Conservation (phyloP, 139 green algal genomes). For the Chlamydomonas asymmetrica region DNA sequence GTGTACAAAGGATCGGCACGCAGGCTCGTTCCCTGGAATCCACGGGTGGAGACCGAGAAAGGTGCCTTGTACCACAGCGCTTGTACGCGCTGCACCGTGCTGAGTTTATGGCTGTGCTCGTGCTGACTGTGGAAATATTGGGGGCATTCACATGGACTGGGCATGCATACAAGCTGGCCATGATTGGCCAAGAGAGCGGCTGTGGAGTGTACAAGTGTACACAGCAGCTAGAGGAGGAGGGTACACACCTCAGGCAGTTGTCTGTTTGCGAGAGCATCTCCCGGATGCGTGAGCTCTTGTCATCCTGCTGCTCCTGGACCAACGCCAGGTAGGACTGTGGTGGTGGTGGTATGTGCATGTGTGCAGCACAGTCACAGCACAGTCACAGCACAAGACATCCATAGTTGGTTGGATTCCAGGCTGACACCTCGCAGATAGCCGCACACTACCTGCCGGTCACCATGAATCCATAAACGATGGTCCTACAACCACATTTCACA, state of each 20-base stretch:
- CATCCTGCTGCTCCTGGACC: slow-evolving; percentile 52
- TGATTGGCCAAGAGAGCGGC: neutral
- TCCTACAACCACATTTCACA: neutral
- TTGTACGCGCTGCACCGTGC: neutral
- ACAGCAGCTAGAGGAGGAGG: neutral
- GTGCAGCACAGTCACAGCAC: neutral
- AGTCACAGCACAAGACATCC: slow-evolving; percentile 9
- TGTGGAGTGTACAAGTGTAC: neutral
- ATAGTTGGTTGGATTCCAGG: neutral
- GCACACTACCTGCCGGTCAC: neutral
- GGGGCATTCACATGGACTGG: too few species aligned
- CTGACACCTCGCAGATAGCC: neutral
- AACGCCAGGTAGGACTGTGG: slow-evolving; percentile 73
- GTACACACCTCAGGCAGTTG: slow-evolving; percentile 57
- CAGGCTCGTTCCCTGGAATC: too few species aligned
- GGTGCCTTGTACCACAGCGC: neutral
- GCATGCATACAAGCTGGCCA: neutral
- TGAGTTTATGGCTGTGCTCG: neutral
- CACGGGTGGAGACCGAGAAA: too few species aligned
- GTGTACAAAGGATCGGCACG: too few species aligned
- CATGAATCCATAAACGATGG: neutral
- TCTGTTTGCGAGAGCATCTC: slow-evolving; percentile 66
- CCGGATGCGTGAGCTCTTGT: slow-evolving; percentile 54
- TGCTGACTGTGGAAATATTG: neutral
- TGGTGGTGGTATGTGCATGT: neutral